Conservation (phyloP, 768 basidiomycete species). For the Tylopilus plumbeoviolaceoides region DNA sequence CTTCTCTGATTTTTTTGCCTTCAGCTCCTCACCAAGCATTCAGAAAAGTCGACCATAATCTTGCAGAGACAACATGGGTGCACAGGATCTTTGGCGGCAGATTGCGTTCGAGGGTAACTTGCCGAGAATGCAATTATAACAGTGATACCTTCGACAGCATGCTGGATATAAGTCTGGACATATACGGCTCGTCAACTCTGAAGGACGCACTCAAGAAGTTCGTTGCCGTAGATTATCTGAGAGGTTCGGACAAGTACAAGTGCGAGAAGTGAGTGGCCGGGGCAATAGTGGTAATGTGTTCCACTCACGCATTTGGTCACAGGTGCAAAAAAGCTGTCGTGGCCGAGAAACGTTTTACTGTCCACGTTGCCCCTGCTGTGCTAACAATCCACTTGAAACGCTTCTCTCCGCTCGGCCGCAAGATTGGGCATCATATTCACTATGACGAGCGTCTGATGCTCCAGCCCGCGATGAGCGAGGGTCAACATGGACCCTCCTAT, state of each 20-base stretch:
- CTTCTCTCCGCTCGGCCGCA: conserved; percentile 86
- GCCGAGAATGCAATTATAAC: conserved; percentile 74
- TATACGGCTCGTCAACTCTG: conserved; percentile 57
- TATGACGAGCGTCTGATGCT: conserved; percentile 76
- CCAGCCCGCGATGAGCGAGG: conserved; percentile 79
- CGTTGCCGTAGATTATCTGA: conserved; percentile 74
- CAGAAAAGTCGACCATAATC: conserved; percentile 66
- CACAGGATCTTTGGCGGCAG: conserved; percentile 92
- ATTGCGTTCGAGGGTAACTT: conserved; percentile 87
- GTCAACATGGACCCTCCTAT: conserved; percentile 72
- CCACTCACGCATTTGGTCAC: conserved; percentile 7
- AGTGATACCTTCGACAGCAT: conserved; percentile 97
- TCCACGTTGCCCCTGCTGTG: conserved; percentile 83
- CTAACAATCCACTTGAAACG: conserved; percentile 94
- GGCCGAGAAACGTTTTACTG: conserved; percentile 86
- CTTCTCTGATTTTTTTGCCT: background rate
- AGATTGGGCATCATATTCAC: conserved; percentile 72
- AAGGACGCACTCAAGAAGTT: conserved; percentile 78
- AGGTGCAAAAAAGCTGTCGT: conserved; percentile 91
- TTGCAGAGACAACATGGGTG: conserved; percentile 89
- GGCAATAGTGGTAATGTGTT: background rate
- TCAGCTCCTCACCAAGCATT: conserved; percentile 10
- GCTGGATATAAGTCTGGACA: conserved; percentile 91
- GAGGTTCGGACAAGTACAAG: conserved; percentile 93
- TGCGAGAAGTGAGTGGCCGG: conserved; percentile 85